Evolutionary conservation across 2,329 filamentous ascomycete genomes (phyloP).

Genomic region (Cercospora zeina): DNA sequence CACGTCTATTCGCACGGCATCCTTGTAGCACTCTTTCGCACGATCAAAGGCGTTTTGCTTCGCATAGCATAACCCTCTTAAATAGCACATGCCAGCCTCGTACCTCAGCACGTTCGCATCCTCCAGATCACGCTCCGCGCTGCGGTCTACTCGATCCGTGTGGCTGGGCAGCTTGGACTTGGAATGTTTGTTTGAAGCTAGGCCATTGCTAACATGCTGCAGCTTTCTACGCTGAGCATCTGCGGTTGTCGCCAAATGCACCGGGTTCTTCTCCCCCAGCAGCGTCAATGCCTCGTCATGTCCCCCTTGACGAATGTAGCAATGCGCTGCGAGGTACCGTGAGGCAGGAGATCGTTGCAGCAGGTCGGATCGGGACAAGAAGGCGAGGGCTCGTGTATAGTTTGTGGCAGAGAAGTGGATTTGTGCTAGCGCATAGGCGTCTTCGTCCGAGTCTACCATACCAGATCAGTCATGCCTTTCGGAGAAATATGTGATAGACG

Average conservation of each 20-base stretch:
- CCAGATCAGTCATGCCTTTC: constrained; percentile 9
- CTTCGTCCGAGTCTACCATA: constrained; percentile 76
- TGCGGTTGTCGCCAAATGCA: constrained; percentile 72
- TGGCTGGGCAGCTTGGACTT: constrained; percentile 42
- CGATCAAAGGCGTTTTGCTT: constrained; percentile 97
- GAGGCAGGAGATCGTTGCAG: constrained; percentile 80
- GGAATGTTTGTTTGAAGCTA: constrained; percentile 47
- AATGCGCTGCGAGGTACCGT: constrained; percentile 89
- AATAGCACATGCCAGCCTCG: constrained; percentile 95
- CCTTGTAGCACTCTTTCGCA: constrained; percentile 97
- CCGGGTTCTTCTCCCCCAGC: constrained; percentile 91
- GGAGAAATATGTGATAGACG: background rate
- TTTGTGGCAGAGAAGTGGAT: constrained; percentile 95
- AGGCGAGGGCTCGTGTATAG: constrained; percentile 85
- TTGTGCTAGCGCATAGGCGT: constrained; percentile 97
- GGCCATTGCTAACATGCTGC: constrained; percentile 61
- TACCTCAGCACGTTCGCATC: constrained; percentile 76
- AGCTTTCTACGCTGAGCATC: constrained; percentile 69
- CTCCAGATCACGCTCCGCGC: constrained; percentile 65
- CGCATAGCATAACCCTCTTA: constrained; percentile 89
- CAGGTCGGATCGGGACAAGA: constrained; percentile 81
- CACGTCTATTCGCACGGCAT: constrained; percentile 92
- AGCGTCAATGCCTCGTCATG: constrained; percentile 85
- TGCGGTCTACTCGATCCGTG: constrained; percentile 55
- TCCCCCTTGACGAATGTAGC: constrained; percentile 86